Conservation (phyloP, 768 basidiomycete genomes). For the Cytidiella melzeri region DNA sequence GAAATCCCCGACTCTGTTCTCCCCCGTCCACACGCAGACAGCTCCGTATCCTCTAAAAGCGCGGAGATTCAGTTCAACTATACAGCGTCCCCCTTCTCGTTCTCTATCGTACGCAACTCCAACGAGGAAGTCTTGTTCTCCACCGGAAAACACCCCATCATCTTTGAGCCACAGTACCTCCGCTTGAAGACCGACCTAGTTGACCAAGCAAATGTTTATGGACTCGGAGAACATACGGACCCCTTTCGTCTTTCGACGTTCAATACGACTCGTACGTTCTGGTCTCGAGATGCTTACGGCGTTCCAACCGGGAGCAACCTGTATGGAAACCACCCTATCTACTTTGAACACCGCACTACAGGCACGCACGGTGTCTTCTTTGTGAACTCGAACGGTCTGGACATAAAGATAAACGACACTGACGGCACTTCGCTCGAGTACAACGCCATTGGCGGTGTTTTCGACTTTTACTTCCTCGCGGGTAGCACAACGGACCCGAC, state of each 20-base stretch:
- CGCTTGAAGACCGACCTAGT: constrained; percentile 63
- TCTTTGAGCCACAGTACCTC: constrained; percentile 75
- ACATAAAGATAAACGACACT: constrained; percentile 55
- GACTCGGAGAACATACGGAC: constrained; percentile 70
- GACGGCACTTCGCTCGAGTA: constrained; percentile 52
- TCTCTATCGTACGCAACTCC: constrained; percentile 44
- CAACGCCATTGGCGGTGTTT: constrained; percentile 68
- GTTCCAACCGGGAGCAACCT: constrained; percentile 53
- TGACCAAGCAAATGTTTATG: constrained; percentile 61
- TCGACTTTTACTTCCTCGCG: constrained; percentile 76
- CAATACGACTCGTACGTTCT: constrained; percentile 43
- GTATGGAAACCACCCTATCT: constrained; percentile 71
- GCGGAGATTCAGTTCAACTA: constrained; percentile 55
- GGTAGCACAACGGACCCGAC: constrained; percentile 55
- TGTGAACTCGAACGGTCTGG: constrained; percentile 71
- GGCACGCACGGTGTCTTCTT: constrained; percentile 69
- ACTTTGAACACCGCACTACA: constrained; percentile 60
- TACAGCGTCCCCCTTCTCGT: constrained; percentile 53
- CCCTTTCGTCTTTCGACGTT: constrained; percentile 48
- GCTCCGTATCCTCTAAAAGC: constrained; percentile 21
- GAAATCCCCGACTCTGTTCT: constrained; percentile 61
- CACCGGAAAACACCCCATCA: constrained; percentile 52
- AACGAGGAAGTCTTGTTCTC: constrained; percentile 55
- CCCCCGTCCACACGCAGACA: constrained; percentile 40
- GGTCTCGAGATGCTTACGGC: constrained; percentile 62